These are phyloP conservation scores for Colletotrichum noveboracense DNA, from an alignment of 2,329 filamentous ascomycete genomes.

Conservation along the genomic window DNA sequence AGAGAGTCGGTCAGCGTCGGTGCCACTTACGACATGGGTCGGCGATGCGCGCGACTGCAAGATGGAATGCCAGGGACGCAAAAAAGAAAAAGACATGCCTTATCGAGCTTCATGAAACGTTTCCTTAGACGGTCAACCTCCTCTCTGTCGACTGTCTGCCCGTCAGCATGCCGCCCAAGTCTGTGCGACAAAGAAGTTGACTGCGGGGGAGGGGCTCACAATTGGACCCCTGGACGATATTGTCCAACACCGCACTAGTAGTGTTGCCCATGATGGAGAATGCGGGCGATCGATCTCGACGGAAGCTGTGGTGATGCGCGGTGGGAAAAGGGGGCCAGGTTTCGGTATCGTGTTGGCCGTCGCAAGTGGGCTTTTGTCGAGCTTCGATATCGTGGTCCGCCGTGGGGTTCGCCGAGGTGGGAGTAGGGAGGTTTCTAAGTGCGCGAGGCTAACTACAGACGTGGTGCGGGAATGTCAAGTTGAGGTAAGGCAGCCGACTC, in stretches of 20 bases:
- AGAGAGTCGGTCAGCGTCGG: constrained; percentile 2
- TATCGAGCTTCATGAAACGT: constrained; percentile 99
- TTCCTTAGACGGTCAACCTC: constrained; percentile 96
- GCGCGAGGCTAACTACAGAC: not conserved
- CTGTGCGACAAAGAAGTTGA: constrained; percentile 18
- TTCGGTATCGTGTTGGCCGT: not conserved
- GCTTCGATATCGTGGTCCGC: constrained; percentile 4
- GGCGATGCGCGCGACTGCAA: not conserved
- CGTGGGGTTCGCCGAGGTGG: constrained; percentile 6
- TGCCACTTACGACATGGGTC: not conserved
- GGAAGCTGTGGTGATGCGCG: not conserved
- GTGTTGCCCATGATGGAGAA: constrained; percentile 66
- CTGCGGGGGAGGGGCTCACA: constrained; percentile 60
- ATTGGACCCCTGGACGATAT: constrained; percentile 95
- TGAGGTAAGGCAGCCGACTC: constrained; percentile 2
- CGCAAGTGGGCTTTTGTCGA: constrained; percentile 4
- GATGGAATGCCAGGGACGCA: not conserved
- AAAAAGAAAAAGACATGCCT: constrained; percentile 60
- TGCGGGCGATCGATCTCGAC: not conserved
- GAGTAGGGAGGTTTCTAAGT: constrained; percentile 2
- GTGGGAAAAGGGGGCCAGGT: not conserved
- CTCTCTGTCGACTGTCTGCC: constrained; percentile 82
- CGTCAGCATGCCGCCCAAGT: constrained; percentile 12
- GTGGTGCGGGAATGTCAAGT: constrained; percentile 1
- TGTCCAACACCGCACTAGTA: constrained; percentile 82